phyloP scores from a whole-genome alignment of 139 green algal species.

The Chlorella ohadii region DNA sequence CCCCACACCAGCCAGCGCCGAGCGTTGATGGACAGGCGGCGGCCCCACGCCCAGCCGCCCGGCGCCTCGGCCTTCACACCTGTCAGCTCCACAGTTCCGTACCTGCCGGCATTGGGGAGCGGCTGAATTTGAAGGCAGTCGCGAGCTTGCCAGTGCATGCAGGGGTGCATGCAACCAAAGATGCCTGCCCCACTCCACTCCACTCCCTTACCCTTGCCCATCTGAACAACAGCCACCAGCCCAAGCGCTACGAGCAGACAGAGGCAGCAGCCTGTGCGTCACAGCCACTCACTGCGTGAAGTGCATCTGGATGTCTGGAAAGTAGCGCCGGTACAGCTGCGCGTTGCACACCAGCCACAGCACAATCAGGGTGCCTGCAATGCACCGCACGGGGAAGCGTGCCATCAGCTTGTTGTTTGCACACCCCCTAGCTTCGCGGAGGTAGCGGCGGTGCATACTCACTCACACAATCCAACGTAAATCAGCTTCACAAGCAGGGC shows the following conservation, averaged over 20 bases:
- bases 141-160: neutral
- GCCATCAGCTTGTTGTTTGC: too few species aligned
- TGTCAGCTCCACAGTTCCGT: slow-evolving; percentile 30
- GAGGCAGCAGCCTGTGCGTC: too few species aligned
- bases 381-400: too few species aligned
- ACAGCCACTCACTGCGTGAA: slow-evolving; percentile 30
- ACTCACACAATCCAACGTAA: too few species aligned
- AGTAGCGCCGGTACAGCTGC: slow-evolving; percentile 40
- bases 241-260: too few species aligned
- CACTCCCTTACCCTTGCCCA: neutral
- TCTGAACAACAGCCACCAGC: neutral
- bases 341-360: slow-evolving; percentile 48
- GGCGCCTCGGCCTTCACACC: neutral
- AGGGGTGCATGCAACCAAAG: neutral
- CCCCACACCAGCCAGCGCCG: slow-evolving; percentile 24
- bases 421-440: too few species aligned
- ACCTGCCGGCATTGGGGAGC: neutral
- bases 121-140: neutral
- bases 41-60: neutral
- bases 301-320: slow-evolving; percentile 42
- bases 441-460: too few species aligned
- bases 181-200: neutral
- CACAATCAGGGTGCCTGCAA: slow-evolving; percentile 9
- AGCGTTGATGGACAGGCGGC: neutral
- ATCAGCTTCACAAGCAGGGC: too few species aligned